These are phyloP conservation scores for Manihot esculenta DNA, from an alignment of 441 rosid genomes.

Conservation along the genomic window DNA sequence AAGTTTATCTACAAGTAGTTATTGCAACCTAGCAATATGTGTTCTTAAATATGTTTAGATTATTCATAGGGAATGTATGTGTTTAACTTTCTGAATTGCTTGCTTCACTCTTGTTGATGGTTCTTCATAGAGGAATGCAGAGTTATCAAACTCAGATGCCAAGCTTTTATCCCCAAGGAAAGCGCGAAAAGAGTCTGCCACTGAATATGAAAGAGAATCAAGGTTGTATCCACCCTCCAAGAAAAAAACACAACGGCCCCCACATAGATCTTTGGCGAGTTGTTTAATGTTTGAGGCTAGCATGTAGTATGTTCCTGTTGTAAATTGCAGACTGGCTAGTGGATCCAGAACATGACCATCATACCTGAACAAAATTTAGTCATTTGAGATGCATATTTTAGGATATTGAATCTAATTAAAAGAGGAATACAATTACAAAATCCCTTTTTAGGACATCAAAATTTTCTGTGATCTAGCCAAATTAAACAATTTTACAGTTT, in stretches of 20 bases:
- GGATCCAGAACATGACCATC: slow-evolving; percentile 89
- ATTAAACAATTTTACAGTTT: neutral
- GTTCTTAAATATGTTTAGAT: neutral
- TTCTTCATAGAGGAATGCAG: slow-evolving; percentile 81
- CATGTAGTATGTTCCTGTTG: slow-evolving; percentile 83
- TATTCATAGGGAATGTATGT: slow-evolving; percentile 63
- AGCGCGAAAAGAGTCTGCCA: slow-evolving; percentile 85
- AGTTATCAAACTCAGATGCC: slow-evolving; percentile 77
- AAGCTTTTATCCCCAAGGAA: slow-evolving; percentile 76
- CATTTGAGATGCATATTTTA: neutral
- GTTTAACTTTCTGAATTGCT: slow-evolving; percentile 69
- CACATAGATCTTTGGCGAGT: slow-evolving; percentile 79
- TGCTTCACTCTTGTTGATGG: slow-evolving; percentile 67
- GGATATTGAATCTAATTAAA: neutral
- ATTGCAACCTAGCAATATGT: neutral
- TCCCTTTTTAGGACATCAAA: neutral
- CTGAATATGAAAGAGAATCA: slow-evolving; percentile 78
- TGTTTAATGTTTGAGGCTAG: slow-evolving; percentile 72
- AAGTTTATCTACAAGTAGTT: neutral
- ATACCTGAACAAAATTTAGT: slow-evolving; percentile 39
- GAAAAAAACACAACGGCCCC: slow-evolving; percentile 86
- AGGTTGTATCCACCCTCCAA: slow-evolving; percentile 98
- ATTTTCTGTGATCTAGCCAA: neutral
- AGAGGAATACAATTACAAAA: neutral
- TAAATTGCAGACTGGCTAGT: slow-evolving; percentile 78